Conservation (phyloP, 441 rosid species). For the Pelargonium exstipulatum region DNA sequence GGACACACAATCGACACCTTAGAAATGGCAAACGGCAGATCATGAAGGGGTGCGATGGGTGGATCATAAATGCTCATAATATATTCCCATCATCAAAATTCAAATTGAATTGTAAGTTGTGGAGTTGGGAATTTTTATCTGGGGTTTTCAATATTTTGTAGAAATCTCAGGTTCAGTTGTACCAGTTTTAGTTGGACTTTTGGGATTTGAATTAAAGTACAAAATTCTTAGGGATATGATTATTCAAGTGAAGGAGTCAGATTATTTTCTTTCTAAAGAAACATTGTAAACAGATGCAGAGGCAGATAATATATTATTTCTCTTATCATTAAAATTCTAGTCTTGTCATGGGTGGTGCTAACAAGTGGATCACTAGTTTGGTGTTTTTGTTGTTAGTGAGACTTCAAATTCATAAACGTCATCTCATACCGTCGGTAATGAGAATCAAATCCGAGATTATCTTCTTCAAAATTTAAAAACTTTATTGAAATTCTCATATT, state of each 20-base stretch:
- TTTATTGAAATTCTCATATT: too few species aligned
- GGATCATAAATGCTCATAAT: slow-evolving; percentile 20
- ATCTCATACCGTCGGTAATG: too few species aligned
- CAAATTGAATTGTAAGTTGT: neutral
- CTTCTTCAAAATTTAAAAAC: too few species aligned
- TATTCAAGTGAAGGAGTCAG: neutral
- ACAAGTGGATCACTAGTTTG: too few species aligned
- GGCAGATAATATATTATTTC: too few species aligned
- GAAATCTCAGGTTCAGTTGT: slow-evolving; percentile 41
- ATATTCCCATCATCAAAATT: slow-evolving; percentile 27
- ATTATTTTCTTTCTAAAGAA: neutral
- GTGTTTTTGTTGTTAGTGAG: too few species aligned
- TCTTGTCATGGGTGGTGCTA: too few species aligned
- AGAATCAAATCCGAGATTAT: too few species aligned
- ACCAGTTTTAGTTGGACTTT: slow-evolving; percentile 21
- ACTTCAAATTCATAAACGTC: too few species aligned
- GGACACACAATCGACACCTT: slow-evolving; percentile 24
- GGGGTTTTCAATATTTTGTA: slow-evolving; percentile 48
- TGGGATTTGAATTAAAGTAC: slow-evolving; percentile 1
- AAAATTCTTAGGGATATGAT: neutral
- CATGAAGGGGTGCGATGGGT: slow-evolving; percentile 15
- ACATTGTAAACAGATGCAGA: neutral
- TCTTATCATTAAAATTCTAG: too few species aligned
- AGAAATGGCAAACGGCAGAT: slow-evolving; percentile 26
- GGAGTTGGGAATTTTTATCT: slow-evolving; percentile 24